Base-by-base conservation (phyloP, 768 basidiomycete species). In the Boletus barrowsii region DNA sequence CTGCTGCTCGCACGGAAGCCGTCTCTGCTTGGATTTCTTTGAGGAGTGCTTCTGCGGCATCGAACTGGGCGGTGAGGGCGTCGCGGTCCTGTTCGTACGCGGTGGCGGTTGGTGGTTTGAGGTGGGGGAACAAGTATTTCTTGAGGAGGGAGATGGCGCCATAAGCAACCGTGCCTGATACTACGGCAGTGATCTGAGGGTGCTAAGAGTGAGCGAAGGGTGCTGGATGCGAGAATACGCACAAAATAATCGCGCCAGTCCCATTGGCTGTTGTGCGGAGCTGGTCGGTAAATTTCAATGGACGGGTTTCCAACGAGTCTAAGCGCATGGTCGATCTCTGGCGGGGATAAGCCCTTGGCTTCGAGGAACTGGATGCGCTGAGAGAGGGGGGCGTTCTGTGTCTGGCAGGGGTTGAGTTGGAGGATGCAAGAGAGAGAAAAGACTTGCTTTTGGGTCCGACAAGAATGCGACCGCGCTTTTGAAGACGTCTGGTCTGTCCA, bases 181-280 rank as follows among this genome's bases (percentile, higher is more conserved):
- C 76, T 33, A 98, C 87, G 13, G 88, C 87, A 68, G 95, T 92
- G 63, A 99, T 95, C 95, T 98, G 66, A 8, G 18, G 26, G 33
- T 32, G 14, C 35, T 56, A 64, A 64, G 70, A 56, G 61, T 61
- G 67, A 60, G 47, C 17, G 20, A 2, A 3, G 13, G 10, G 4
- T 0, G 29, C 15, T 33, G 47, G 15, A 43, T 7, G 39, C 4
- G 39, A 11, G n/a, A 5, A 17, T 13, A 75, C 90, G 65, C 66
- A 95, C 94, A 69, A 98, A 99, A 71, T 96, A 93, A 73, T 99
- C 97, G 54, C 95, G 79, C 97, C 97, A 99, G 70, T 98, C 96
- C 82, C 90, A 85, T 10, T 81, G 83, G 22, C 73, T 64, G 24
- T 71, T 72, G 63, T 73, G 76, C 15, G 73, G 68, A 57, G 76